phyloP scores from a whole-genome alignment of 2,329 filamentous ascomycete species.

The Leptographium radiaticola region DNA sequence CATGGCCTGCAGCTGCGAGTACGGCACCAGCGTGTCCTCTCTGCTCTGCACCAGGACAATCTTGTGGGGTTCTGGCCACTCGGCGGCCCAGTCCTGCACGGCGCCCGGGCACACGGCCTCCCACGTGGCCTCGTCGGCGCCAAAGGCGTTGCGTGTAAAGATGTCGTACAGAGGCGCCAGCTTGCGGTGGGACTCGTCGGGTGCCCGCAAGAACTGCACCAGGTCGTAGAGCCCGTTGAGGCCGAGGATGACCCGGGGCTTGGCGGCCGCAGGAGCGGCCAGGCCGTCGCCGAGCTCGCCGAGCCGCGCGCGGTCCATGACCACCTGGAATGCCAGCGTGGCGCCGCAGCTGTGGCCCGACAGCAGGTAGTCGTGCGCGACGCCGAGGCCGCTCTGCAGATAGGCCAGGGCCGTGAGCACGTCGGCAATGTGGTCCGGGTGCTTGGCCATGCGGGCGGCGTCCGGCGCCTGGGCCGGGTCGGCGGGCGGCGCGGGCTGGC shows the following conservation, averaged over 20 bases:
- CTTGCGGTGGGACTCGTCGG: not conserved
- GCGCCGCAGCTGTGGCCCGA: conserved; percentile 51
- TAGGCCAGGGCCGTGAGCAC: conserved; percentile 35
- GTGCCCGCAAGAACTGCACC: not conserved
- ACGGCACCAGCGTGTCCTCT: not conserved
- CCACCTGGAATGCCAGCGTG: conserved; percentile 47
- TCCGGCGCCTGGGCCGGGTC: conserved; percentile 17
- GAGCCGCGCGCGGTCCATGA: conserved; percentile 28
- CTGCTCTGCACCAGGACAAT: not conserved
- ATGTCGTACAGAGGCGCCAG: not conserved
- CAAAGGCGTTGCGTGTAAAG: not conserved
- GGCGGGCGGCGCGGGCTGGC: conserved; percentile 21
- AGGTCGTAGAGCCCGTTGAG: conserved; percentile 58
- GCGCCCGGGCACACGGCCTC: not conserved
- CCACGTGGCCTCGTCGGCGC: not conserved
- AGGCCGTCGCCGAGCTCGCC: not conserved
- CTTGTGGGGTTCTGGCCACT: not conserved
- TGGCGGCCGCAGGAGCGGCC: conserved; percentile 7
- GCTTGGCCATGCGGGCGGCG: conserved; percentile 29
- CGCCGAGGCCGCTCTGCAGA: conserved; percentile 29
- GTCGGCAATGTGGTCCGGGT: conserved; percentile 49
- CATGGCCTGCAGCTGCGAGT: not conserved
- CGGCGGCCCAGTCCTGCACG: not conserved
- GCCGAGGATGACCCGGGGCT: conserved; percentile 42
- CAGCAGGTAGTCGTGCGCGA: conserved; percentile 33